Evolutionary conservation across 768 basidiomycete species (phyloP).

Genomic region (Phaeotremella fagi): DNA sequence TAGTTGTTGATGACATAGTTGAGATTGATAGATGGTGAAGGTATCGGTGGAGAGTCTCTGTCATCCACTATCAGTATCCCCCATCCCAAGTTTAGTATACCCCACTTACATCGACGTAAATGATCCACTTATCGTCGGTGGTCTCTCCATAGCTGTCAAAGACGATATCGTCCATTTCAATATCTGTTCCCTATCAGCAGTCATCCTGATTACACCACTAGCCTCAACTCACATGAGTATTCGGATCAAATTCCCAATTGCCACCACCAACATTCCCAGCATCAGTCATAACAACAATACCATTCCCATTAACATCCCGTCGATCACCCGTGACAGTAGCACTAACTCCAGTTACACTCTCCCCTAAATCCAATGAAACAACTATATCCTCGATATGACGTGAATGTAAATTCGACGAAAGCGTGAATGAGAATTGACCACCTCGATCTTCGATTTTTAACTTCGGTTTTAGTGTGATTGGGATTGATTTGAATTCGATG

Average conservation of each 20-base stretch:
- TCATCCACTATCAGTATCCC: not conserved
- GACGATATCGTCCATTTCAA: slow-evolving; percentile 74
- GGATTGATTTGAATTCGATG: slow-evolving; percentile 9
- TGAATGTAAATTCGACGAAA: slow-evolving; percentile 32
- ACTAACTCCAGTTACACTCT: slow-evolving; percentile 66
- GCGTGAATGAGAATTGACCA: slow-evolving; percentile 47
- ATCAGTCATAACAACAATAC: slow-evolving; percentile 3
- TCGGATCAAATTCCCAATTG: slow-evolving; percentile 76
- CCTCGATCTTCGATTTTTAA: slow-evolving; percentile 51
- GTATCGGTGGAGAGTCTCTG: slow-evolving; percentile 56
- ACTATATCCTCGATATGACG: slow-evolving; percentile 67
- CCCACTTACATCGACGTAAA: slow-evolving; percentile 62
- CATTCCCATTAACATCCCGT: slow-evolving; percentile 9
- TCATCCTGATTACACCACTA: not conserved
- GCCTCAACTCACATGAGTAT: slow-evolving; percentile 54
- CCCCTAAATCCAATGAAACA: slow-evolving; percentile 70
- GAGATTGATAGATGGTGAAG: slow-evolving; percentile 69
- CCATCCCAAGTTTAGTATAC: not conserved
- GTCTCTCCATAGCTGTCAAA: slow-evolving; percentile 58
- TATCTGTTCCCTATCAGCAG: slow-evolving; percentile 51
- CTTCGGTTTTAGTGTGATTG: slow-evolving; percentile 31
- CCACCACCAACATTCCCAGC: slow-evolving; percentile 52
- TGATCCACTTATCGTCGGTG: slow-evolving; percentile 71
- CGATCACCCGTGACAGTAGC: slow-evolving; percentile 57
- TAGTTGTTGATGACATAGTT: slow-evolving; percentile 65